Conservation (phyloP, 1,284 basidiomycete genomes). For the Cutaneotrichosporon sp. region DNA sequence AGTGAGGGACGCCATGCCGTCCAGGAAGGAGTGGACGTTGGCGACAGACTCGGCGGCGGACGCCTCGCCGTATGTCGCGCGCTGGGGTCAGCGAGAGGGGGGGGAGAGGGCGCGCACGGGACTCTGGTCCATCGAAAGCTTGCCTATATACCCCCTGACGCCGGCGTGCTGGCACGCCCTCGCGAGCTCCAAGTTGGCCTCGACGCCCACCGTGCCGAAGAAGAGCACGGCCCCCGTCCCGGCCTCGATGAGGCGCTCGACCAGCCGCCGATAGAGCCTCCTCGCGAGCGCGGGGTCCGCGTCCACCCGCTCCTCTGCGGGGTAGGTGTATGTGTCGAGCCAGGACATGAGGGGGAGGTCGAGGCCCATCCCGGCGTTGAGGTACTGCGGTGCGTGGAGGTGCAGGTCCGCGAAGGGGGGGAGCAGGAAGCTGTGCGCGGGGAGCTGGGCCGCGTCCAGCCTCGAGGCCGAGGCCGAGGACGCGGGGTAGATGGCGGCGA, state of each 20-base stretch:
- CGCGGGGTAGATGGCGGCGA: constrained; percentile 52
- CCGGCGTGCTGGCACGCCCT: constrained; percentile 74
- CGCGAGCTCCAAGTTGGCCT: constrained; percentile 60
- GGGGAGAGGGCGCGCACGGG: constrained; percentile 58
- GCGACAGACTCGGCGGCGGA: constrained; percentile 59
- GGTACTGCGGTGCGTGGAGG: constrained; percentile 80
- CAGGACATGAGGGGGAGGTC: constrained; percentile 81
- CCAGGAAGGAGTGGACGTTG: constrained; percentile 63
- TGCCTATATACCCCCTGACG: constrained; percentile 79
- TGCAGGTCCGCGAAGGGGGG: constrained; percentile 80
- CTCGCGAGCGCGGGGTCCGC: constrained; percentile 62
- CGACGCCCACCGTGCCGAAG: constrained; percentile 76
- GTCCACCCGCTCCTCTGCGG: constrained; percentile 74
- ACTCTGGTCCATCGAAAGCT: constrained; percentile 76
- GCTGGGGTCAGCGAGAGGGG: constrained; percentile 48
- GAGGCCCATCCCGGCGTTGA: constrained; percentile 80
- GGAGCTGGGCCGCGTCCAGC: constrained; percentile 52
- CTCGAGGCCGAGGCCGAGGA: too few species aligned
- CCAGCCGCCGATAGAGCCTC: constrained; percentile 67
- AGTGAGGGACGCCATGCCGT: constrained; percentile 57
- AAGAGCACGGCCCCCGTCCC: constrained; percentile 74
- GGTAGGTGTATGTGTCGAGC: constrained; percentile 74
- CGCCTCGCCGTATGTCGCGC: constrained; percentile 70
- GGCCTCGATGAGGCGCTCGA: constrained; percentile 63
- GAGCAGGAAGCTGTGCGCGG: constrained; percentile 64